Conservation (phyloP, 257 asterid genomes). For the Phtheirospermum japonicum region DNA sequence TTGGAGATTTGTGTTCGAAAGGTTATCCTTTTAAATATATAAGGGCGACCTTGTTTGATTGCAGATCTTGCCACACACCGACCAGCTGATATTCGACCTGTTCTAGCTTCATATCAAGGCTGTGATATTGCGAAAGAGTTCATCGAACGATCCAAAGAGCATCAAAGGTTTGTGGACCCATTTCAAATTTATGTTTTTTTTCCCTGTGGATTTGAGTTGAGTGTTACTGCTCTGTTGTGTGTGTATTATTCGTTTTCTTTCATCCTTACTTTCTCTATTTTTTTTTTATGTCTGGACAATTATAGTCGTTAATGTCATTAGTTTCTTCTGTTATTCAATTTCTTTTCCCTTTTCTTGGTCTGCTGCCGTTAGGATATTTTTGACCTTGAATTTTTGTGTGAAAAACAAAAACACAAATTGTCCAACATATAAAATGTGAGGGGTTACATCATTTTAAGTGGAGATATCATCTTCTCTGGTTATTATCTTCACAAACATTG, state of each 20-base stretch:
- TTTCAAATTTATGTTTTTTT: not conserved
- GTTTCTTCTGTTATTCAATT: not conserved
- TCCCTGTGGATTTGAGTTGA: conserved; percentile 24
- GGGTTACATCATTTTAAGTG: not conserved
- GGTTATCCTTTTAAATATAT: not conserved
- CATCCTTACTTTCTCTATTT: no score
- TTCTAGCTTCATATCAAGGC: conserved; percentile 84
- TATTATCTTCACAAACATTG: not conserved
- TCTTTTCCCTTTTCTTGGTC: not conserved
- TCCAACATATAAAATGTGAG: not conserved
- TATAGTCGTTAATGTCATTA: not conserved
- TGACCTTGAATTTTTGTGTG: not conserved
- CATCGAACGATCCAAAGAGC: conserved; percentile 73
- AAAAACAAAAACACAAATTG: no score
- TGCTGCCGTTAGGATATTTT: no score
- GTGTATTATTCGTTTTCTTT: not conserved
- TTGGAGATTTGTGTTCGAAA: conserved; percentile 6
- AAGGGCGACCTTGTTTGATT: conserved; percentile 24
- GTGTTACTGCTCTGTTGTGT: not conserved
- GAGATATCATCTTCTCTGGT: not conserved
- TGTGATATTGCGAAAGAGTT: conserved; percentile 79
- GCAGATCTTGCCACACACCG: conserved; percentile 73
- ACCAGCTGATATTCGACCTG: conserved; percentile 82
- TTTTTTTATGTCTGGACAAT: not conserved
- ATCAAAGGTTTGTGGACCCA: conserved; percentile 46